These are phyloP conservation scores for Neurospora sp. DNA, from an alignment of 495 filamentous ascomycete genomes.

Conservation along the genomic window DNA sequence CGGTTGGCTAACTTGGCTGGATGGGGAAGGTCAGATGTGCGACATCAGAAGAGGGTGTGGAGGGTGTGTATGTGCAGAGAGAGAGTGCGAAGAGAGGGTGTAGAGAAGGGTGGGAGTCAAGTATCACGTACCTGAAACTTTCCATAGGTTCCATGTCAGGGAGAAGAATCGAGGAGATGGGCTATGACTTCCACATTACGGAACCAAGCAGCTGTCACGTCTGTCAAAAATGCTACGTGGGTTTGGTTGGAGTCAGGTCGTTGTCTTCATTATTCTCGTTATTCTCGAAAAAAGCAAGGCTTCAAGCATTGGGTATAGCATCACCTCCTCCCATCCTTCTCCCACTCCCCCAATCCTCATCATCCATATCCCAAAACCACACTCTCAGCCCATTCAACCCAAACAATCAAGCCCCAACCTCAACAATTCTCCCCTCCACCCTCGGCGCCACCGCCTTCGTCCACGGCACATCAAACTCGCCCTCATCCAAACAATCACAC, in stretches of 20 bases:
- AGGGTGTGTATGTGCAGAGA: too few species aligned
- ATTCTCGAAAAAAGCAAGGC: background rate
- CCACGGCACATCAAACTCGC: slow-evolving; percentile 60
- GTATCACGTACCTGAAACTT: too few species aligned
- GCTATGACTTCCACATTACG: too few species aligned
- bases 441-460: slow-evolving; percentile 66
- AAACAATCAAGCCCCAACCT: slow-evolving; percentile 7
- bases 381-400: too few species aligned
- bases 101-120: background rate
- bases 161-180: too few species aligned
- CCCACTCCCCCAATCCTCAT: too few species aligned
- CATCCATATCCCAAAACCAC: too few species aligned
- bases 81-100: background rate
- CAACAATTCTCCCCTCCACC: slow-evolving; percentile 63
- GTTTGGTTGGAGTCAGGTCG: too few species aligned
- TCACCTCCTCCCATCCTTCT: background rate
- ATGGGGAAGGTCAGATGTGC: background rate
- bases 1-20: background rate
- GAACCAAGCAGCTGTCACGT: background rate
- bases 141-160: too few species aligned
- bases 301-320: background rate
- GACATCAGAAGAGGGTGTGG: too few species aligned
- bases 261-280: too few species aligned
- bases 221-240: background rate
- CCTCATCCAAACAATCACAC: slow-evolving; percentile 37